Base-by-base conservation (phyloP, 306 rosid genomes). In the Hippophae gyantsensis region DNA sequence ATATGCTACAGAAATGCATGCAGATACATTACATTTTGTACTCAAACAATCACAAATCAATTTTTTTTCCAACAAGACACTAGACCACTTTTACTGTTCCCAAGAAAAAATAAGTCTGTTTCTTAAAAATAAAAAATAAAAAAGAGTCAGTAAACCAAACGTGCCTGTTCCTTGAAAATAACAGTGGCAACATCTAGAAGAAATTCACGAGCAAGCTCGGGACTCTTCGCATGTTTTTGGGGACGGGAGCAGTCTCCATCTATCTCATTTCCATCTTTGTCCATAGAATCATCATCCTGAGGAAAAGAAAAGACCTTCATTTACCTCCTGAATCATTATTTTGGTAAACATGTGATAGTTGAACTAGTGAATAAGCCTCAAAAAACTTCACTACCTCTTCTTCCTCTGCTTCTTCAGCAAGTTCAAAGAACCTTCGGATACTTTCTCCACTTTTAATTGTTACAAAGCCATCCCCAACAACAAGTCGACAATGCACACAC, bases 201-300 rank as follows among this genome's bases (percentile, higher is more conserved):
- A 76, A 93, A 93, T 63, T 93, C 99, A 48, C 99, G 94, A 48
- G 97, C 99, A 72, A 93, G 99, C 79, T 93, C 97, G 58, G 99
- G 99, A 84, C 99, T 93, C 80, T 93, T 93, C 27, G 99, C 99
- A 76, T 93, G 97, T 70, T 93, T 93, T 78, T 93, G 96, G 43
- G 98, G 98, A 72, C 96, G 98, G 65, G 96, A 78, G 73, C 98
- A 92, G 64, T 92, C 98, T 85, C 92, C 98, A 78, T 92, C 98
- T 64, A 87, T 65, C 57, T 87, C 98, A 56, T 87, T 92, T 56
- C 93, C 93, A 58, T 92, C 98, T 77, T 77, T 92, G 77, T 92
- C 98, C 78, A 87, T 62, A 48, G 93, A 79, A 78, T 92, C 96
- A 69, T 92, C 98, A 76, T 92, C 96, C 98, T 85, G 65, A 65